Percentiles rank a stretch among this genome's conserved stretches.
phyloP scores from a whole-genome alignment of 371 early-diverging fungal species.

The Mucor velutinosus region DNA sequence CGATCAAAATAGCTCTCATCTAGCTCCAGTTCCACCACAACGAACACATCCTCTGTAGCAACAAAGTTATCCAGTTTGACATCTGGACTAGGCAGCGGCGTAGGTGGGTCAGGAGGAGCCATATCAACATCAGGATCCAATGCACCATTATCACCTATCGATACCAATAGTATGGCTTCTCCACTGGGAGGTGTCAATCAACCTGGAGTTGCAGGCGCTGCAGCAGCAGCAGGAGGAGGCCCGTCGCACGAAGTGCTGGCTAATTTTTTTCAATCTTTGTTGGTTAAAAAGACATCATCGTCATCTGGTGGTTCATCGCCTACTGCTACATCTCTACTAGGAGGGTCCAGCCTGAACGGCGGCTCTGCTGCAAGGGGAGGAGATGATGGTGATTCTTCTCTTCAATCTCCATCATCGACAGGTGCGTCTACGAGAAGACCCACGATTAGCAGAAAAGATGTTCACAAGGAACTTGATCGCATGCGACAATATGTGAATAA shows the following conservation, averaged over 20 bases:
- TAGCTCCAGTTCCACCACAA: neutral
- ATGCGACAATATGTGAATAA: conserved; percentile 46
- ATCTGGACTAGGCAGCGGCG: neutral
- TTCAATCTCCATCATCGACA: conserved; percentile 14
- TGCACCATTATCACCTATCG: conserved; percentile 16
- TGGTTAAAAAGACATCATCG: conserved; percentile 64
- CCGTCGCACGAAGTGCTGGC: conserved; percentile 75
- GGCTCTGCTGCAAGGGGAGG: neutral
- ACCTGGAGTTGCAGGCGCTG: conserved; percentile 17
- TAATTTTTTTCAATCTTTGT: conserved; percentile 87
- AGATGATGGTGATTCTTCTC: neutral
- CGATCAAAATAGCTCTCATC: neutral
- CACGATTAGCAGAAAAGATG: conserved; percentile 50
- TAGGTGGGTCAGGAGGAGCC: neutral
- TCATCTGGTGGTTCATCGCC: conserved; percentile 19
- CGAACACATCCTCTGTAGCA: neutral
- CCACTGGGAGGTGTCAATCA: neutral
- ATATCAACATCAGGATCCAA: conserved; percentile 1
- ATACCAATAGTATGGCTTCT: neutral
- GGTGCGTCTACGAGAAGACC: conserved; percentile 21
- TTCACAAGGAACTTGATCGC: conserved; percentile 53
- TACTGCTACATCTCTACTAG: conserved; percentile 12
- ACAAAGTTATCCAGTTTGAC: neutral
- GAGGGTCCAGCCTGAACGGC: conserved; percentile 14
- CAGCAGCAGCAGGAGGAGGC: conserved; percentile 13